phyloP scores from a whole-genome alignment of 1,284 basidiomycete species.

The Austropuccinia psidii region DNA sequence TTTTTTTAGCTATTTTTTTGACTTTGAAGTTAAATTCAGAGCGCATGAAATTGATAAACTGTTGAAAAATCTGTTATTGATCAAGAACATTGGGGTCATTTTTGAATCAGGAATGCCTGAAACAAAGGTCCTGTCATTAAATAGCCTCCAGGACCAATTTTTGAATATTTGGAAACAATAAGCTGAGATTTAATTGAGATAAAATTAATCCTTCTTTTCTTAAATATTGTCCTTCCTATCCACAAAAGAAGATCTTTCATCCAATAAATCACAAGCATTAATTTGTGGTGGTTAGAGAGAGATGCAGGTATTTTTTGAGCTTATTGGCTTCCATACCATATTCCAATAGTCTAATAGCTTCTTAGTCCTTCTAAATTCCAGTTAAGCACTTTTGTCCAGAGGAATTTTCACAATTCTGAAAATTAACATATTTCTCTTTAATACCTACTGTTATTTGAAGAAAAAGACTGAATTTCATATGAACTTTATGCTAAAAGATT shows the following conservation, averaged over 20 bases:
- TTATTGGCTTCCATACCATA: background rate
- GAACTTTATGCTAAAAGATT: background rate
- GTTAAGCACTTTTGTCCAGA: slow-evolving; percentile 1
- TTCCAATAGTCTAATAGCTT: background rate
- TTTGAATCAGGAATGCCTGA: background rate
- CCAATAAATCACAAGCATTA: background rate
- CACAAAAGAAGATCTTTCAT: slow-evolving; percentile 1
- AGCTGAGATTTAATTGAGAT: too few species aligned
- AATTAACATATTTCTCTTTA: background rate
- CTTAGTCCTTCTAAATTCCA: background rate
- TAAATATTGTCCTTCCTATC: background rate
- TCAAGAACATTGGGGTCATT: slow-evolving; percentile 9
- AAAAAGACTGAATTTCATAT: background rate
- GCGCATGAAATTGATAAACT: background rate
- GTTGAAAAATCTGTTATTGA: background rate
- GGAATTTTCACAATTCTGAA: background rate
- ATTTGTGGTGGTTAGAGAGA: background rate
- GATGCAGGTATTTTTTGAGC: background rate
- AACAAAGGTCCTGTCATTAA: background rate
- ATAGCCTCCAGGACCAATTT: background rate
- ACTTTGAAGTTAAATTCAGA: background rate
- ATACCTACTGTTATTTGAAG: background rate
- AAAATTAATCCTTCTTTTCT: background rate
- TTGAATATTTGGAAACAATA: too few species aligned
- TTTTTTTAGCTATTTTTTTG: background rate